A percentile compares a stretch with the other conserved stretches of the same genome.
These are phyloP conservation scores for Phaeotremella skinneri DNA, from an alignment of 768 basidiomycete species.

Conservation along the genomic window DNA sequence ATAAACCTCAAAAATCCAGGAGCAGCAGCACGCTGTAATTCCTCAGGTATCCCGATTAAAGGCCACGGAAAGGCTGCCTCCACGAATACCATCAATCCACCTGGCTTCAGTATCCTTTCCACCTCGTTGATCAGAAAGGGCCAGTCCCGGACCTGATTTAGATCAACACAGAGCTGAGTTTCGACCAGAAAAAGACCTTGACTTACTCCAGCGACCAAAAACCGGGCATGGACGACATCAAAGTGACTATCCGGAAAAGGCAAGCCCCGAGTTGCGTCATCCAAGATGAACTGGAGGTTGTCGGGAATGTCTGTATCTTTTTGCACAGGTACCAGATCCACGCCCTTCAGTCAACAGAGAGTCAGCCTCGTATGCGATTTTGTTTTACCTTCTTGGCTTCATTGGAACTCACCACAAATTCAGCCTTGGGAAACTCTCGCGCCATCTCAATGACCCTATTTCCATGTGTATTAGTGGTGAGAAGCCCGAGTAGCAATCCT, in stretches of 20 bases:
- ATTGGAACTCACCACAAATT: slow-evolving; percentile 15
- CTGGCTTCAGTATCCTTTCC: slow-evolving; percentile 11
- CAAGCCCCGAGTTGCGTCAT: slow-evolving; percentile 18
- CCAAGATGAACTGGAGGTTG: slow-evolving; percentile 17
- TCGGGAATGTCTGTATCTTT: slow-evolving; percentile 14
- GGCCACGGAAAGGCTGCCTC: slow-evolving; percentile 14
- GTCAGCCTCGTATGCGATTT: no score
- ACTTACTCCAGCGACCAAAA: slow-evolving; percentile 22
- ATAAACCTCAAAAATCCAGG: slow-evolving; percentile 11
- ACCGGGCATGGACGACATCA: slow-evolving; percentile 22
- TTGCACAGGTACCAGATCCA: slow-evolving; percentile 22
- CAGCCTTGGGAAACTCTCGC: slow-evolving; percentile 19
- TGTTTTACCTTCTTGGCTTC: no score
- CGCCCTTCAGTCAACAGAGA: background rate
- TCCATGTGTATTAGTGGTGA: no score
- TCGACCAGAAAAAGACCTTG: background rate
- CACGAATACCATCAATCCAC: slow-evolving; percentile 15
- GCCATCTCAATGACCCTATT: slow-evolving; percentile 33
- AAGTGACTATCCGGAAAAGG: slow-evolving; percentile 22
- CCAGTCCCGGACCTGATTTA: slow-evolving; percentile 17
- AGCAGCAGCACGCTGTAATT: slow-evolving; percentile 6
- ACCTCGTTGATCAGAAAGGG: slow-evolving; percentile 10
- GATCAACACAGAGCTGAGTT: background rate
- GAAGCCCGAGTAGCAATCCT: slow-evolving; percentile 1
- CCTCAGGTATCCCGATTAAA: slow-evolving; percentile 6